A percentile compares a stretch with the other conserved stretches of the same genome.
Evolutionary conservation across 208 protist genomes (phyloP).

Genomic region (Endotrypanum monterogeii): DNA sequence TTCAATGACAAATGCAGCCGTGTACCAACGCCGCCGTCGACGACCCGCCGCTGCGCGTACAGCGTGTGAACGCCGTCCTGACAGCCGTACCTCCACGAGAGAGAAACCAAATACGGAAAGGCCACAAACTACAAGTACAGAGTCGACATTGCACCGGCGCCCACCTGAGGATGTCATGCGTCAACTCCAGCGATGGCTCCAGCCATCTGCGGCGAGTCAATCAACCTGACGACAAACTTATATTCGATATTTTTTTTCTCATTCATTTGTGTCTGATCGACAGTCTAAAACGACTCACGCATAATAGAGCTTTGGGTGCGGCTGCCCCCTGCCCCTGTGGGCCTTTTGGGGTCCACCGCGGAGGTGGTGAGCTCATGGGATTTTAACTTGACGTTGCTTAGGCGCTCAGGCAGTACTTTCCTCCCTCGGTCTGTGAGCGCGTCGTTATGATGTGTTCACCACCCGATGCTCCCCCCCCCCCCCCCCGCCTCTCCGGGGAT

Average conservation of each 20-base stretch:
- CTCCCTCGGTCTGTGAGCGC: background rate
- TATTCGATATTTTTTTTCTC: background rate
- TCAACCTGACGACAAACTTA: background rate
- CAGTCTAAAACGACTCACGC: background rate
- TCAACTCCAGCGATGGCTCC: conserved; percentile 5
- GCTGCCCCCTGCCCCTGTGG: background rate
- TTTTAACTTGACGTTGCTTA: background rate
- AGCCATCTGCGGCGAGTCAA: background rate
- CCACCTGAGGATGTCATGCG: conserved; percentile 1
- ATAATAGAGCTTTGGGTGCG: background rate
- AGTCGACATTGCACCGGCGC: background rate
- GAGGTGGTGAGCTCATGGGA: background rate
- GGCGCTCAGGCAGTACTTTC: background rate
- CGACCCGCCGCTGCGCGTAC: no score
- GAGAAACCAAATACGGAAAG: background rate
- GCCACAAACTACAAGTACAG: background rate
- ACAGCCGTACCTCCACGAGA: background rate
- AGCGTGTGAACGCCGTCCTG: background rate
- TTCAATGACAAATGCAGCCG: no score
- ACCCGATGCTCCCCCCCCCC: background rate
- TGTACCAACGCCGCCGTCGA: no score
- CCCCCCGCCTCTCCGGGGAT: no score
- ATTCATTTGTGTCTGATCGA: background rate
- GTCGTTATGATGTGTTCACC: background rate
- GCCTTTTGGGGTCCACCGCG: background rate